These are phyloP conservation scores for Exophiala aquamarina DNA, from an alignment of 2,329 filamentous ascomycete species.

Conservation along the genomic window DNA sequence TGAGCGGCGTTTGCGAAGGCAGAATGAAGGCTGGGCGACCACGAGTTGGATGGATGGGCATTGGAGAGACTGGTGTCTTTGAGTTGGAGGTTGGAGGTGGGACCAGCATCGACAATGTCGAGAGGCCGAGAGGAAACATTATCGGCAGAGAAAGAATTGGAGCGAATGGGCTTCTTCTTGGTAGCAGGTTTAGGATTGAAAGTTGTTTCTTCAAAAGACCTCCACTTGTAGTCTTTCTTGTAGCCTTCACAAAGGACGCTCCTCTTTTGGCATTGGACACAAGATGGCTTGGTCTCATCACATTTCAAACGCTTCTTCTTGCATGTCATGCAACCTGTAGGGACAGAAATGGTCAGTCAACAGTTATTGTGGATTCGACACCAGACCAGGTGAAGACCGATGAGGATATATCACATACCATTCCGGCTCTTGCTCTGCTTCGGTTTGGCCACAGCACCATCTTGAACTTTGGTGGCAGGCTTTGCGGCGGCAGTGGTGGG, in stretches of 20 bases:
- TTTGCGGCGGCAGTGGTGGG: constrained; percentile 30
- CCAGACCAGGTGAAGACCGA: background rate
- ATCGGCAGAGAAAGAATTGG: constrained; percentile 28
- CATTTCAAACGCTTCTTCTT: constrained; percentile 73
- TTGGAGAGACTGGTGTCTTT: no score
- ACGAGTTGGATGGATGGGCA: constrained; percentile 12
- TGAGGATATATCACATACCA: constrained; percentile 52
- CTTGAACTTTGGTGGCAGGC: constrained; percentile 22
- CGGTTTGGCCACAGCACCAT: constrained; percentile 53
- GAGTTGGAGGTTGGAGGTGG: background rate
- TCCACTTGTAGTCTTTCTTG: constrained; percentile 75
- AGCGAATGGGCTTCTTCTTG: constrained; percentile 40
- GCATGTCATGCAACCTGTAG: constrained; percentile 68
- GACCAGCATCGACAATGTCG: constrained; percentile 5
- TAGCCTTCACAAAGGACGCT: constrained; percentile 69
- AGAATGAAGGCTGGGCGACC: constrained; percentile 25
- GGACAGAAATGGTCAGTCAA: constrained; percentile 13
- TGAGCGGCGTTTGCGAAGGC: constrained; percentile 23
- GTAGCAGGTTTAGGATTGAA: constrained; percentile 40
- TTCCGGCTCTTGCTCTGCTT: constrained; percentile 76
- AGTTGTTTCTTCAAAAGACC: constrained; percentile 65
- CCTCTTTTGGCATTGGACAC: constrained; percentile 65
- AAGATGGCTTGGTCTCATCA: constrained; percentile 69
- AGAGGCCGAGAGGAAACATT: constrained; percentile 33
- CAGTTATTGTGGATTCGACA: no score